phyloP scores from a whole-genome alignment of 2,329 filamentous ascomycete species.

The Claviceps digitariae region DNA sequence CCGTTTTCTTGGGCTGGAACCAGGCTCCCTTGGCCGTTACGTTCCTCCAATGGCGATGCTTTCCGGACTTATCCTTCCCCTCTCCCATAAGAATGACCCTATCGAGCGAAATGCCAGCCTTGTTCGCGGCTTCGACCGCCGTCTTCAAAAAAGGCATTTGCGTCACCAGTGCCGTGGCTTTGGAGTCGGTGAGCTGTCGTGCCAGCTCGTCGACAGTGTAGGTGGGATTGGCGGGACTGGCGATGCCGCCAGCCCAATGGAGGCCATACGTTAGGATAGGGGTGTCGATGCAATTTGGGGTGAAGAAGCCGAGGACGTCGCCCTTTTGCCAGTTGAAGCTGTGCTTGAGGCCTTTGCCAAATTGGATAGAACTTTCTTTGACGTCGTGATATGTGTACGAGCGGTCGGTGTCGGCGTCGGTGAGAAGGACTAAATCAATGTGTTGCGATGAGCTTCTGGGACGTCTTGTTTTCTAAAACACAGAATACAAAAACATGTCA shows the following conservation, averaged over 20 bases:
- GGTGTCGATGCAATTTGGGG: conserved; percentile 77
- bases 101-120: conserved; percentile 56
- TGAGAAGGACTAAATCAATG: conserved; percentile 54
- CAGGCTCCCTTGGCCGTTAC: conserved; percentile 47
- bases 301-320: conserved; percentile 71
- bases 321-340: conserved; percentile 68
- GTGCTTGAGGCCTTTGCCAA: conserved; percentile 66
- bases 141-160: conserved; percentile 52
- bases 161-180: conserved; percentile 62
- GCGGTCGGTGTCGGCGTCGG: conserved; percentile 55
- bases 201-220: conserved; percentile 76
- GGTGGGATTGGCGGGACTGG: conserved; percentile 77
- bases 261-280: conserved; percentile 64
- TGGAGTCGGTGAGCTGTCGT: conserved; percentile 69
- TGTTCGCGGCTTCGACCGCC: conserved; percentile 53
- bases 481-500: neutral
- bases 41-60: conserved; percentile 57
- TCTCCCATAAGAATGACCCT: conserved; percentile 68
- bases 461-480: neutral
- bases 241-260: conserved; percentile 69
- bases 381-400: conserved; percentile 59
- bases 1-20: conserved; percentile 39
- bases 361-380: conserved; percentile 52
- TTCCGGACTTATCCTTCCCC: conserved; percentile 41
- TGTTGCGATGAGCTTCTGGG: neutral